Percentiles rank a stretch among this genome's conserved stretches.
Conservation (phyloP, 805 yeast genomes). For the Wickerhamomyces subpelliculosus region DNA sequence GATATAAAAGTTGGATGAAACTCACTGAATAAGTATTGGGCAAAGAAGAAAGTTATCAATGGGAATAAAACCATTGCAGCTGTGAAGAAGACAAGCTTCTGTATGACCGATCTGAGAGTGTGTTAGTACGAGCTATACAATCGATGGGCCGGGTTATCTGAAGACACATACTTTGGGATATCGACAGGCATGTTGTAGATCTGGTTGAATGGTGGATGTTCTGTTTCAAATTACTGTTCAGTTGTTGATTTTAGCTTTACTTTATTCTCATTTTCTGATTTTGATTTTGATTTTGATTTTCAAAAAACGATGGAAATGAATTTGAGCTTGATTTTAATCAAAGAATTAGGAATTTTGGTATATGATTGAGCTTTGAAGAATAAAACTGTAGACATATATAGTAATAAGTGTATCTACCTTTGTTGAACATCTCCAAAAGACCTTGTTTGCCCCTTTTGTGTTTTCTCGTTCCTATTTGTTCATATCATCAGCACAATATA, state of each 20-base stretch:
- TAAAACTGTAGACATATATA: too few relatives aligned
- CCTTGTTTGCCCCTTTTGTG: too few relatives aligned
- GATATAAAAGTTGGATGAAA: slow-evolving; percentile 4
- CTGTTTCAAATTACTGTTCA: background rate
- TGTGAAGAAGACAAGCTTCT: slow-evolving; percentile 67
- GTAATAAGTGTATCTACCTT: too few relatives aligned
- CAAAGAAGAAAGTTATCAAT: slow-evolving; percentile 50
- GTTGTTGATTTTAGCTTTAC: background rate
- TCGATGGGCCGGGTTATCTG: background rate
- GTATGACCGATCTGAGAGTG: slow-evolving; percentile 46
- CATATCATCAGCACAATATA: too few relatives aligned
- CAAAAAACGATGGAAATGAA: too few relatives aligned
- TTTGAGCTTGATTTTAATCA: too few relatives aligned
- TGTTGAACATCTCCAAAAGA: too few relatives aligned
- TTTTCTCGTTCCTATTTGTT: too few relatives aligned
- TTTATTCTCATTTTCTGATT: too few relatives aligned
- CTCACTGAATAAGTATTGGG: slow-evolving; percentile 32
- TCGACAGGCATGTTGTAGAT: slow-evolving; percentile 17
- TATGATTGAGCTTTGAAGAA: too few relatives aligned
- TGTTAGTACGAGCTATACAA: background rate
- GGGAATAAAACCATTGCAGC: slow-evolving; percentile 72
- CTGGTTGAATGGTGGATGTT: background rate
- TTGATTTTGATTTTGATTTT: too few relatives aligned
- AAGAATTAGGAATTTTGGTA: too few relatives aligned
- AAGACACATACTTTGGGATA: slow-evolving; percentile 18